Evolutionary conservation across 331 rosid species (phyloP), one percentile per base, ranked within the genome.

Genomic region (Malus hybrid): DNA sequence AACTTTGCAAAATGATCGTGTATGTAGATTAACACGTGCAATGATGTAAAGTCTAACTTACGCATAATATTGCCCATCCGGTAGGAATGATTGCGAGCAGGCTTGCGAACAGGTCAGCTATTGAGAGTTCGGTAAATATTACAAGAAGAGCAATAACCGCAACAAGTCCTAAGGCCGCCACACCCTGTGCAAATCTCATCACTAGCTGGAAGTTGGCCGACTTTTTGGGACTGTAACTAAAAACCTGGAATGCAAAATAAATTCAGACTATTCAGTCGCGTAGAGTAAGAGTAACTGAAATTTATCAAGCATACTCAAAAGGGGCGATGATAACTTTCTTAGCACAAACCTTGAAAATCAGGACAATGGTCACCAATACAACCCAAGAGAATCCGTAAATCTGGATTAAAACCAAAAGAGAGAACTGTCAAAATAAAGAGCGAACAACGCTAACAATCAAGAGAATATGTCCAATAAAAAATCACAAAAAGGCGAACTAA

Each of bases 321-420:
- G 63, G 24, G 14, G 67, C 27, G 57, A 76, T 72, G 80, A 79
- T 50, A 42, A 16, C 28, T 72, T 61, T 62, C 69, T 18, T 70
- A 31, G 63, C n/a, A 77, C 89, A 80, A 82, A 94, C 99, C 99
- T 94, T 94, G 79, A 87, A 92, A 74, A 92, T 84, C 87, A 95
- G 64, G 79, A 85, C 97, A 78, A 95, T 50, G 73, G 80, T 88
- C 72, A 92, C 85, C 81, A 95, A 78, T 60, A 89, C 95, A 60
- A 27, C 90, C 97, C 99, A 95, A 16, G 99, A 95, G 88, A 87
- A 92, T 76, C 99, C 99, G 79, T 92, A 92, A 48, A 92, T 52
- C 99, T 95, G 79, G 52, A 84, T 42, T 6, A 42, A 5, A 46
- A 27, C 57, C 57, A 86, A 61, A n/a, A 74, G 65, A 77, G 29